Conservation (phyloP, 1,284 basidiomycete species). For the Tausonia pullulans region DNA sequence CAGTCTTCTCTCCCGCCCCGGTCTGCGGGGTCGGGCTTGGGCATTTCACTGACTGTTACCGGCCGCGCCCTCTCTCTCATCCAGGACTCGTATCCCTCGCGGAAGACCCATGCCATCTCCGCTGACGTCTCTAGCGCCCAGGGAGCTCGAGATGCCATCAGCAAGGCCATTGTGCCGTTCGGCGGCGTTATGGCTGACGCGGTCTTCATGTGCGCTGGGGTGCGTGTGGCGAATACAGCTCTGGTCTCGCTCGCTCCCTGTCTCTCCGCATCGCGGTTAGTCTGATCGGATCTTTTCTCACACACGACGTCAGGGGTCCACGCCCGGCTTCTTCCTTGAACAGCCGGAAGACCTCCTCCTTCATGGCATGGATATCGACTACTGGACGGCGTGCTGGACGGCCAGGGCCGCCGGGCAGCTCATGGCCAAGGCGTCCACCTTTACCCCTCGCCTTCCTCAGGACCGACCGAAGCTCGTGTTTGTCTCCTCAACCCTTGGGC, state of each 20-base stretch:
- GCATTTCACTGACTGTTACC: too few relatives aligned
- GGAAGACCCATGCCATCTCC: conserved; percentile 41
- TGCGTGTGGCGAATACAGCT: conserved; percentile 17
- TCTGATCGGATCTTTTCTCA: not conserved
- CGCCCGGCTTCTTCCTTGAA: conserved; percentile 63
- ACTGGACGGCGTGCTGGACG: conserved; percentile 53
- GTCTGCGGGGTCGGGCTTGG: conserved; percentile 15
- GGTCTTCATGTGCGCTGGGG: conserved; percentile 68
- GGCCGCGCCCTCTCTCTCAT: conserved; percentile 34
- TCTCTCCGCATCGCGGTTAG: not conserved
- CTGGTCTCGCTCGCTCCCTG: not conserved
- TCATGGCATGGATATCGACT: conserved; percentile 38
- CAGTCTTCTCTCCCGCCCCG: not conserved
- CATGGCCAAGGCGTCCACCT: conserved; percentile 48
- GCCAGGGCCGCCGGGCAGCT: conserved; percentile 60
- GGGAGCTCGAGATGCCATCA: conserved; percentile 48
- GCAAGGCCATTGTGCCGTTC: conserved; percentile 46
- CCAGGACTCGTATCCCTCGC: conserved; percentile 40
- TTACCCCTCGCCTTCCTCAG: not conserved
- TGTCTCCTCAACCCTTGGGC: conserved; percentile 67
- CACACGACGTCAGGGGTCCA: conserved; percentile 27
- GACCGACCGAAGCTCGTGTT: conserved; percentile 54
- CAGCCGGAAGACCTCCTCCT: conserved; percentile 35
- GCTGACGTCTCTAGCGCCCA: conserved; percentile 46
- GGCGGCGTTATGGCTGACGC: conserved; percentile 54